Percentiles rank a stretch among this genome's conserved stretches.
These are phyloP conservation scores for Lactarius indigo DNA, from an alignment of 768 basidiomycete genomes.

Conservation along the genomic window DNA sequence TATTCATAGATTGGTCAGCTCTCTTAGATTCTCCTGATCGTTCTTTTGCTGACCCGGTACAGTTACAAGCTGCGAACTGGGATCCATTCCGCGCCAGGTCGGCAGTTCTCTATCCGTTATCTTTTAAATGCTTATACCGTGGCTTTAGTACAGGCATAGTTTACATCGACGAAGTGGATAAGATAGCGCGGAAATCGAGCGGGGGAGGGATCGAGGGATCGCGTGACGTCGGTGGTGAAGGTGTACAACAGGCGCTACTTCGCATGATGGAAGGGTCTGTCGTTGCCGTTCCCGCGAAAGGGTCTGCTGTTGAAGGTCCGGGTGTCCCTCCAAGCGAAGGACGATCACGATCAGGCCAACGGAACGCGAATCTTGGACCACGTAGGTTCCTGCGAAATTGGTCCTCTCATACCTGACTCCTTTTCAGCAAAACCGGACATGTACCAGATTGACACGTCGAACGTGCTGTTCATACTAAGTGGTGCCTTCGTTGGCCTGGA, in stretches of 20 bases:
- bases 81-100: slow-evolving; percentile 85
- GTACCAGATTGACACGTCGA: slow-evolving; percentile 80
- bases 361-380: slow-evolving; percentile 38
- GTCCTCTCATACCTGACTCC: background rate
- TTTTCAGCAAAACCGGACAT: slow-evolving; percentile 56
- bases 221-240: slow-evolving; percentile 92
- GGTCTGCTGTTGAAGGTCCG: slow-evolving; percentile 44
- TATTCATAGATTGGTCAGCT: slow-evolving; percentile 71
- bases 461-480: slow-evolving; percentile 91
- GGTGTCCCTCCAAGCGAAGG: slow-evolving; percentile 44
- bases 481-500: slow-evolving; percentile 96
- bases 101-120: background rate
- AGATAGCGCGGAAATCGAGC: slow-evolving; percentile 65
- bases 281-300: slow-evolving; percentile 78
- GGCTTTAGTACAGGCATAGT: slow-evolving; percentile 80
- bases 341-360: slow-evolving; percentile 48
- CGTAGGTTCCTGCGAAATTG: slow-evolving; percentile 18
- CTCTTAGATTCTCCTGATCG: background rate
- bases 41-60: slow-evolving; percentile 7
- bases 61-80: slow-evolving; percentile 90
- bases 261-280: slow-evolving; percentile 93
- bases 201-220: slow-evolving; percentile 62
- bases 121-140: slow-evolving; percentile 13
- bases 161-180: slow-evolving; percentile 96
- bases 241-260: slow-evolving; percentile 89